Evolutionary conservation across 371 early-diverging fungal genomes (phyloP), one percentile per base, ranked within the genome.

Genomic region (Mortierella sp.): DNA sequence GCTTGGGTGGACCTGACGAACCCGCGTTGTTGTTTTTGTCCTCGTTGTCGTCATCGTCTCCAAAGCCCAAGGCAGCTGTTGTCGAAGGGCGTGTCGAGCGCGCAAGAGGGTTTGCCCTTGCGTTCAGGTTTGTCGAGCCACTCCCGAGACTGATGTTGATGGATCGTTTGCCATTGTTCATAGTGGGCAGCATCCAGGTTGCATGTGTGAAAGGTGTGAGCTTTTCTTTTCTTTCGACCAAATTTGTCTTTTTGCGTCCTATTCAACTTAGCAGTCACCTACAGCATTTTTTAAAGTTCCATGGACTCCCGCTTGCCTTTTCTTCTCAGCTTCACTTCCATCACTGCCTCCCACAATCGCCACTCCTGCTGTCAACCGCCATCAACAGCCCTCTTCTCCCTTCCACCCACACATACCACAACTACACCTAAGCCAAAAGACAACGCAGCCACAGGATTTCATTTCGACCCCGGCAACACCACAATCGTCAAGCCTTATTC

Each of bases 81-180:
- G 69, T 29, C 2, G 69, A 58, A 19, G 65, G 48, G 2, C 70
- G 31, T n/a, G 73, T 22, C 19, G 71, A 31, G 9, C 77, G 78
- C 16, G 64, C 67, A 40, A 83, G 70, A 31, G 76, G 79, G 66
- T 79, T 79, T 8, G 79, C 64, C n/a, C 71, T 75, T 6, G 72
- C 34, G 47, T 64, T 70, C 47, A 64, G 40, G 24, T 61, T 61
- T 37, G 55, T n/a, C 44, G 58, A n/a, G 39, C 41, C 39, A 47
- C 50, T 53, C 39, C 70, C 58, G 29, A 83, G 71, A 50, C 75
- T 78, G 64, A 83, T 79, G 79, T 81, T 81, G 78, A 81, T 70
- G 55, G 76, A 37, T 70, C 79, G 79, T 63, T 83, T 83, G 67
- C 78, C 73, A 47, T 63, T 66, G 67, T 68, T 77, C 81, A 80